A percentile compares a stretch with the other conserved stretches of the same genome.
phyloP scores from a whole-genome alignment of 1,284 basidiomycete genomes.

The Boletellus sp. region DNA sequence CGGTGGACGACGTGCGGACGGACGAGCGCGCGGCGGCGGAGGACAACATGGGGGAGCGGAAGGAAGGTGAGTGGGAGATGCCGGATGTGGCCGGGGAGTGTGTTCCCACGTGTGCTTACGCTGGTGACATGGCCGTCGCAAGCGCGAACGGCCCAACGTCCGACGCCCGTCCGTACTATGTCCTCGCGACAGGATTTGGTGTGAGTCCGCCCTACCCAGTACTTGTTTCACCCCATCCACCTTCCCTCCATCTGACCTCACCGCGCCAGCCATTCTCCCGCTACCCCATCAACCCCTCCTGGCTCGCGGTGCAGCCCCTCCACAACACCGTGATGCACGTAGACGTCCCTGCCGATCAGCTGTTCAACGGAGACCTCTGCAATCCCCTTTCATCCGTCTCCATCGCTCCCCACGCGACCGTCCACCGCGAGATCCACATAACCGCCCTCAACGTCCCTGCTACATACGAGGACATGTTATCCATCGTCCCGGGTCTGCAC shows the following conservation, averaged over 20 bases:
- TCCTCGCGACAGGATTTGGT: conserved; percentile 59
- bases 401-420: conserved; percentile 2
- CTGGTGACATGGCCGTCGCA: too few species aligned
- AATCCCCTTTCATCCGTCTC: conserved; percentile 2
- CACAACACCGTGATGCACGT: conserved; percentile 49
- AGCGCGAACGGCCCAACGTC: too few species aligned
- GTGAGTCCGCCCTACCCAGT: conserved; percentile 40
- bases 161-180: conserved; percentile 35
- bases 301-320: conserved; percentile 56
- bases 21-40: too few species aligned
- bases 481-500: conserved; percentile 57
- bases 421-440: conserved; percentile 50
- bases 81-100: too few species aligned
- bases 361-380: conserved; percentile 7
- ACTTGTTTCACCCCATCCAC: conserved; percentile 13
- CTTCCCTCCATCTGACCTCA: conserved; percentile 13
- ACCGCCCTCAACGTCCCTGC: conserved; percentile 59
- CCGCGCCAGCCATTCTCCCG: conserved; percentile 51
- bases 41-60: too few species aligned
- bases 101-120: too few species aligned
- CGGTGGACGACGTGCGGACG: too few species aligned
- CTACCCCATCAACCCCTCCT: conserved; percentile 56
- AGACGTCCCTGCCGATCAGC: conserved; percentile 31
- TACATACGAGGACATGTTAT: conserved; percentile 58
- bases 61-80: too few species aligned